Evolutionary conservation across 306 rosid genomes (phyloP).

Genomic region (Hippophae rhamnoides): DNA sequence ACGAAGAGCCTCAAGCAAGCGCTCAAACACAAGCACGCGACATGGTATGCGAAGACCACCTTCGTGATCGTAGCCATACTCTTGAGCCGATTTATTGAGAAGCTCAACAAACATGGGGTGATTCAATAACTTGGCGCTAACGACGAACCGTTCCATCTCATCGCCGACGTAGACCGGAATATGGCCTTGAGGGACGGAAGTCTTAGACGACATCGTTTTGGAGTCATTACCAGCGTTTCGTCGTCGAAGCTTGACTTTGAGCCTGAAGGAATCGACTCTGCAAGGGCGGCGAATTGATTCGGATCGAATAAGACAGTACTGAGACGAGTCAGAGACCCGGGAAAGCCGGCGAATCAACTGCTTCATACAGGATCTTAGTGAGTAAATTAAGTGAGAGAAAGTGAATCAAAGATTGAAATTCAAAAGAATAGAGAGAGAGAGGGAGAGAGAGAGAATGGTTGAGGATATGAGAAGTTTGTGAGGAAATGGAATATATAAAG

Average conservation of each 20-base stretch:
- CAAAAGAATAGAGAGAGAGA: neutral
- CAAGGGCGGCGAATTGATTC: slow-evolving; percentile 19
- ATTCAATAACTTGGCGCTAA: slow-evolving; percentile 62
- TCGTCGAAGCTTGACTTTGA: slow-evolving; percentile 11
- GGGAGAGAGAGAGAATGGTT: neutral
- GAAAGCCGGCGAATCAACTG: slow-evolving; percentile 73
- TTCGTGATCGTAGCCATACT: slow-evolving; percentile 82
- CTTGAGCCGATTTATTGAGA: slow-evolving; percentile 72
- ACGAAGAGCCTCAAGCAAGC: slow-evolving; percentile 62
- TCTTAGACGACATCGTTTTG: neutral
- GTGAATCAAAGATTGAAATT: neutral
- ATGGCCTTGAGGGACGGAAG: slow-evolving; percentile 60
- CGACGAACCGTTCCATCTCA: slow-evolving; percentile 79
- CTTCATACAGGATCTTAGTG: slow-evolving; percentile 34
- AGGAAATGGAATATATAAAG: slow-evolving; percentile 16
- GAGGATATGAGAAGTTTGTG: slow-evolving; percentile 14
- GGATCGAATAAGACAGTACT: slow-evolving; percentile 59
- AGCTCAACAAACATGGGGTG: slow-evolving; percentile 82
- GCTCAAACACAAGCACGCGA: slow-evolving; percentile 65
- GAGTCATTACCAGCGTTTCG: neutral
- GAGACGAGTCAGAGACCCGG: slow-evolving; percentile 78
- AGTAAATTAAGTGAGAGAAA: neutral
- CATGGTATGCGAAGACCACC: slow-evolving; percentile 87
- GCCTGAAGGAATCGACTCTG: slow-evolving; percentile 27
- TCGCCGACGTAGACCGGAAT: slow-evolving; percentile 91